Evolutionary conservation across 305 asterid species (phyloP).

Genomic region (Plantago coronopus): DNA sequence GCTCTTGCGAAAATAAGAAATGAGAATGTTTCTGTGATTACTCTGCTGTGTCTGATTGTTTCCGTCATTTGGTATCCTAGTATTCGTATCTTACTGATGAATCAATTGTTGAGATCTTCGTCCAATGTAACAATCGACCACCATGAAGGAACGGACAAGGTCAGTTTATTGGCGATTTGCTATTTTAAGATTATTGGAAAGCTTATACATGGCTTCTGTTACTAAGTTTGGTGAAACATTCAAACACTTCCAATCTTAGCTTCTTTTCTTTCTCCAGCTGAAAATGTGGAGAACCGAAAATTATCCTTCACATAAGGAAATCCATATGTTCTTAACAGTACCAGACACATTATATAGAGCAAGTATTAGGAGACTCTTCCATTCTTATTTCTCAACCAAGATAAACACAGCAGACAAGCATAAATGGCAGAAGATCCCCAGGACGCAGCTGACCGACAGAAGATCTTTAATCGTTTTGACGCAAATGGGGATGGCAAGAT

Average conservation of each 20-base stretch:
- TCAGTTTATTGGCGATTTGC: no score
- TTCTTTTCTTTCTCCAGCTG: conserved; percentile 6
- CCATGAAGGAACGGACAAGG: no score
- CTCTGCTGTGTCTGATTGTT: conserved; percentile 9
- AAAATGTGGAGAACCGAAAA: conserved; percentile 18
- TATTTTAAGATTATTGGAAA: no score
- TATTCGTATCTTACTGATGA: no score
- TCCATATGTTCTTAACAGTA: conserved; percentile 18
- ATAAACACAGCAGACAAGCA: neutral
- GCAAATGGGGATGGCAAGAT: conserved; percentile 71
- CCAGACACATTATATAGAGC: conserved; percentile 19
- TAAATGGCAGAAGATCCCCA: conserved; percentile 62
- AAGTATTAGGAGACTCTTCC: conserved; percentile 2
- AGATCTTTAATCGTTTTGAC: conserved; percentile 69
- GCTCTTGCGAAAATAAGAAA: neutral
- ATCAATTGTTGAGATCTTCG: no score
- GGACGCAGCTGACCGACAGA: conserved; percentile 54
- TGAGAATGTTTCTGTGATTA: conserved; percentile 2
- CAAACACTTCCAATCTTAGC: neutral
- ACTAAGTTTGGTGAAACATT: no score
- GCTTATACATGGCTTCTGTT: no score
- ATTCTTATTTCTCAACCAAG: conserved; percentile 7
- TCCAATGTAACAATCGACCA: no score
- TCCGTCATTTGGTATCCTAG: no score
- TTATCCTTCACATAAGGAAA: conserved; percentile 18